Conservation (phyloP, 2,329 filamentous ascomycete genomes). For the Colletotrichum sp. region DNA sequence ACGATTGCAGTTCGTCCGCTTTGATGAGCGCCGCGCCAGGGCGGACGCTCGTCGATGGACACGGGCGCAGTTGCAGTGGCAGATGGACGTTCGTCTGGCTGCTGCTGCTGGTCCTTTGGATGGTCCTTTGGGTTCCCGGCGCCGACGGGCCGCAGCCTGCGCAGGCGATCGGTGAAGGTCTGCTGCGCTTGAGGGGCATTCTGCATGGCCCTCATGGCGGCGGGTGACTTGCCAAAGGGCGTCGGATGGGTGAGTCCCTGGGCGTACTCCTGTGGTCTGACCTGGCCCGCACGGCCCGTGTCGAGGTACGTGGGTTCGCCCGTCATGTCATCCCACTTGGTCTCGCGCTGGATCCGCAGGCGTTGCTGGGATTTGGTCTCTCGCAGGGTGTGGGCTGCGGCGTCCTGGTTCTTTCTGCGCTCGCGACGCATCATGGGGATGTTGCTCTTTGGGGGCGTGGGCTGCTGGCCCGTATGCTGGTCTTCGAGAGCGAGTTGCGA, state of each 20-base stretch:
- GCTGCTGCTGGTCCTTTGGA: neutral
- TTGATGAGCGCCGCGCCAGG: conserved; percentile 76
- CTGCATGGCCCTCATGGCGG: conserved; percentile 26
- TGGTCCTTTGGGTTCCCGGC: neutral
- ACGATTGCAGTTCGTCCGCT: conserved; percentile 72
- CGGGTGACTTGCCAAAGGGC: conserved; percentile 17
- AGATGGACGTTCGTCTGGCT: conserved; percentile 24
- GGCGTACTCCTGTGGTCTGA: conserved; percentile 57
- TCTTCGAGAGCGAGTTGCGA: conserved; percentile 29
- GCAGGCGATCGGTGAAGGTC: conserved; percentile 51
- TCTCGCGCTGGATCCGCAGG: conserved; percentile 38
- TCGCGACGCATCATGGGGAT: conserved; percentile 60
- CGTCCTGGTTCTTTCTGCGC: conserved; percentile 49
- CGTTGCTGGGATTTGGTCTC: conserved; percentile 43
- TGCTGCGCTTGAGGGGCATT: conserved; percentile 26
- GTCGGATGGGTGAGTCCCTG: conserved; percentile 38
- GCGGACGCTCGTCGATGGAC: conserved; percentile 51
- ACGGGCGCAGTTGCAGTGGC: conserved; percentile 18
- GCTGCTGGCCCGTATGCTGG: conserved; percentile 19
- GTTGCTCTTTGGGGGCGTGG: conserved; percentile 39
- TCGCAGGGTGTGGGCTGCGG: conserved; percentile 37
- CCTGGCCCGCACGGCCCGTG: conserved; percentile 60
- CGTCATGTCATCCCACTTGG: conserved; percentile 69
- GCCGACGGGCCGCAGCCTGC: conserved; percentile 41
- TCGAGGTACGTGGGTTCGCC: conserved; percentile 67